Conservation (phyloP, 2,329 filamentous ascomycete genomes). For the Fusarium mundagurra region DNA sequence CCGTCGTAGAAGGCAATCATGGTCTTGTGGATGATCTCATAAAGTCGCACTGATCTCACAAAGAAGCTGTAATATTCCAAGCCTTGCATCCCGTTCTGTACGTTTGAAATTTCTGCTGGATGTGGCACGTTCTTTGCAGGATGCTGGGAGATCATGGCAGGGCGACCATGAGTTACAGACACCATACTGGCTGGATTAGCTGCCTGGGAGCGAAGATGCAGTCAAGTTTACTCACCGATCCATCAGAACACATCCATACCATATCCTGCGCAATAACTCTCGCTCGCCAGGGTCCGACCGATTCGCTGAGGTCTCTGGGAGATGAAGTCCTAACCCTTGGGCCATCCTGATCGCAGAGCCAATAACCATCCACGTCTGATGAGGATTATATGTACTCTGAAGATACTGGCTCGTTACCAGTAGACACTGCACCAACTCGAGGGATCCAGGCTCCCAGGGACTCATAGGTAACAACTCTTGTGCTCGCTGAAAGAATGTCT, state of each 20-base stretch:
- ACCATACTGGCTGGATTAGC: conserved; percentile 45
- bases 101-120: conserved; percentile 16
- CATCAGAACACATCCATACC: conserved; percentile 53
- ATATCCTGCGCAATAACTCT: conserved; percentile 46
- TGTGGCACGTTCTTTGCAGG: conserved; percentile 44
- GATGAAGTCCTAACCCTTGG: conserved; percentile 57
- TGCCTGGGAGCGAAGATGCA: accelerated
- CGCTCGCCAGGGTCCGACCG: conserved; percentile 34
- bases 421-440: conserved; percentile 57
- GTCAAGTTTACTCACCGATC: conserved; percentile 44
- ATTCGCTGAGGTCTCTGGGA: conserved; percentile 50
- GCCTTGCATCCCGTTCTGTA: not conserved
- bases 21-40: conserved; percentile 50
- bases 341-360: conserved; percentile 58
- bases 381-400: conserved; percentile 58
- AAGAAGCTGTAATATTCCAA: conserved; percentile 45
- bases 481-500: conserved; percentile 54
- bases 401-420: conserved; percentile 59
- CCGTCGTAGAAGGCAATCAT: conserved; percentile 45
- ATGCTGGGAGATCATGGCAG: conserved; percentile 47
- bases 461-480: conserved; percentile 55
- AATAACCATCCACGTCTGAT: conserved; percentile 61
- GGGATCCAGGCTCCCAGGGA: conserved; percentile 54
- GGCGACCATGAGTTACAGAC: conserved; percentile 48
- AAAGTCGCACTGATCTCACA: conserved; percentile 48